These are phyloP conservation scores for Mycena epipterygia DNA, from an alignment of 768 basidiomycete genomes.

Conservation along the genomic window DNA sequence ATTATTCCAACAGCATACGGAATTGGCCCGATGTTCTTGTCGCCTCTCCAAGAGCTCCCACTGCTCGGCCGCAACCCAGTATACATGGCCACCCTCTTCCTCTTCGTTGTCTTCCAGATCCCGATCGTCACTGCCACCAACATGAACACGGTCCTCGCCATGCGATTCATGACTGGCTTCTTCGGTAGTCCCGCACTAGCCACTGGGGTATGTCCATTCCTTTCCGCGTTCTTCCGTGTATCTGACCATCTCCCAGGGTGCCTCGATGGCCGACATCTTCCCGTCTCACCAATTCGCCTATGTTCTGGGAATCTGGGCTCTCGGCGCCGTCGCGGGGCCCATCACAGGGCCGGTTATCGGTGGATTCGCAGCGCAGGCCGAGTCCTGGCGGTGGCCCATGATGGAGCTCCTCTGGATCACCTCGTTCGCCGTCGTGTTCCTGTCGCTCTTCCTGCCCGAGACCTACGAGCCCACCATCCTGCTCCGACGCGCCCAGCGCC, in stretches of 20 bases:
- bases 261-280: conserved; percentile 32
- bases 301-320: conserved; percentile 28
- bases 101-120: conserved; percentile 50
- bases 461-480: conserved; percentile 45
- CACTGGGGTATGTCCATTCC: conserved; percentile 38
- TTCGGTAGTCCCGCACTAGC: conserved; percentile 50
- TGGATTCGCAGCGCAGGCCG: conserved; percentile 47
- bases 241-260: conserved; percentile 5
- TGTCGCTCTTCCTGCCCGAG: conserved; percentile 49
- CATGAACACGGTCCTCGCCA: conserved; percentile 46
- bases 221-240: too few species aligned
- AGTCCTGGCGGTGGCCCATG: conserved; percentile 52
- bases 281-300: conserved; percentile 25
- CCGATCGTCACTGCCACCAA: conserved; percentile 49
- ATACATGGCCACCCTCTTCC: conserved; percentile 46
- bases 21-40: conserved; percentile 46
- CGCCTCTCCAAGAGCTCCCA: conserved; percentile 50
- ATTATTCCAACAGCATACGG: conserved; percentile 30
- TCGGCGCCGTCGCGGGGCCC: conserved; percentile 44
- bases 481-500: conserved; percentile 44
- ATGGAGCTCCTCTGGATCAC: conserved; percentile 52
- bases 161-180: conserved; percentile 52
- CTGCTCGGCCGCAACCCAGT: conserved; percentile 48
- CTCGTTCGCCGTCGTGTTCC: conserved; percentile 40
- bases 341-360: conserved; percentile 49